Percentiles rank a stretch among this genome's conserved stretches.
Conservation (phyloP, 2,329 filamentous ascomycete genomes). For the Madurella fahalii region DNA sequence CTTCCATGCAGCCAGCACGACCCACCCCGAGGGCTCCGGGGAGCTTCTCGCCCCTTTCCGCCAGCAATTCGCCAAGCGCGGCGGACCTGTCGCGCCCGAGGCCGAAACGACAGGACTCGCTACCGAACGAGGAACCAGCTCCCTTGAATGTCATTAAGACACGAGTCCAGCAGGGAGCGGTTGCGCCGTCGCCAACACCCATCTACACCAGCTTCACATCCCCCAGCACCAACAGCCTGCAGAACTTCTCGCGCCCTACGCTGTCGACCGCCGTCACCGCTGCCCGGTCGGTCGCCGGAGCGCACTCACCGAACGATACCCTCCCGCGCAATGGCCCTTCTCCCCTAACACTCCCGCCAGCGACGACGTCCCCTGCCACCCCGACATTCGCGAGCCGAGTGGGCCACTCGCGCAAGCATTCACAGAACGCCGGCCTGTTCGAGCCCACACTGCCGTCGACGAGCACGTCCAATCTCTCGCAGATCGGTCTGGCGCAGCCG, state of each 20-base stretch:
- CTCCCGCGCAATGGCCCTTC: slow-evolving; percentile 35
- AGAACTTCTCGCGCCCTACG: slow-evolving; percentile 57
- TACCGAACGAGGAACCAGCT: slow-evolving; percentile 41
- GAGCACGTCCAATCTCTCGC: slow-evolving; percentile 51
- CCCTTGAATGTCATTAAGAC: slow-evolving; percentile 45
- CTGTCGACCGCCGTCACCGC: slow-evolving; percentile 26
- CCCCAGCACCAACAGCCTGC: slow-evolving; percentile 45
- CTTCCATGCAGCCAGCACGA: slow-evolving; percentile 45
- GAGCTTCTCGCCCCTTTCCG: slow-evolving; percentile 53
- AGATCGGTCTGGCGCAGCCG: slow-evolving; percentile 44
- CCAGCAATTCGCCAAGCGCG: slow-evolving; percentile 26
- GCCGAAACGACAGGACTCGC: slow-evolving; percentile 43
- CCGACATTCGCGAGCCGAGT: slow-evolving; percentile 31
- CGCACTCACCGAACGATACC: slow-evolving; percentile 29
- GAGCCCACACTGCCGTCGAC: slow-evolving; percentile 67
- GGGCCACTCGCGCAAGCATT: slow-evolving; percentile 59
- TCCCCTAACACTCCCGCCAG: slow-evolving; percentile 39
- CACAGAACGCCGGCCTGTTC: slow-evolving; percentile 71
- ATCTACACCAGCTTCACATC: slow-evolving; percentile 47
- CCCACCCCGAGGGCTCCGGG: slow-evolving; percentile 48
- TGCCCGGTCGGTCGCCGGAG: slow-evolving; percentile 26
- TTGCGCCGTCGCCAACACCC: slow-evolving; percentile 37
- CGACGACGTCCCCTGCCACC: slow-evolving; percentile 34
- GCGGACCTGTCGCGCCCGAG: slow-evolving; percentile 33
- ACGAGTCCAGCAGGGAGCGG: slow-evolving; percentile 32